phyloP scores from a whole-genome alignment of 495 filamentous ascomycete species.

The Talaromyces nanjingensis region DNA sequence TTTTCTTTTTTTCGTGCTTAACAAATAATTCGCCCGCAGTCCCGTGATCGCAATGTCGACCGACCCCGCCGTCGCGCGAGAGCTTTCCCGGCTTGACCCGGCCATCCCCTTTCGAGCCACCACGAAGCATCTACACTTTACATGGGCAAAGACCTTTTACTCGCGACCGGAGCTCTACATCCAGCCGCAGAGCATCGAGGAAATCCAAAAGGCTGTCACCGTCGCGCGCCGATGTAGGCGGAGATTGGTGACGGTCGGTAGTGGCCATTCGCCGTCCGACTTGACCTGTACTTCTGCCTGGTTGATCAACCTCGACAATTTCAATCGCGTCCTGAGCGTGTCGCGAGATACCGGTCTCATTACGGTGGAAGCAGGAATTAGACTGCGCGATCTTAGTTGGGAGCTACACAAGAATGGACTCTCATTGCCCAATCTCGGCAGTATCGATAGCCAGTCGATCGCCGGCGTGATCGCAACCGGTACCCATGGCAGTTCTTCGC shows the following conservation, averaged over 20 bases:
- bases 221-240: conserved; percentile 77
- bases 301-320: conserved; percentile 88
- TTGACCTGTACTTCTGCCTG: conserved; percentile 91
- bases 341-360: conserved; percentile 56
- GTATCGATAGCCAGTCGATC: conserved; percentile 90
- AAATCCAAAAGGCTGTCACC: conserved; percentile 75
- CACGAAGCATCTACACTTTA: conserved; percentile 68
- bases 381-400: conserved; percentile 61
- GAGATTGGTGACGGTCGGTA: conserved; percentile 73
- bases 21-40: background rate
- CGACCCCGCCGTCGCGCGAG: conserved; percentile 41
- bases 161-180: conserved; percentile 85
- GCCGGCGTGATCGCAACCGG: conserved; percentile 89
- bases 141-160: conserved; percentile 93
- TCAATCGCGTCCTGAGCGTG: conserved; percentile 62
- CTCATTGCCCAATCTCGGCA: conserved; percentile 82
- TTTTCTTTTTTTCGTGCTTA: background rate
- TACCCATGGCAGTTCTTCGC: conserved; percentile 83
- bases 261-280: conserved; percentile 84
- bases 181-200: conserved; percentile 65
- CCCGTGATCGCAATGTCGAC: conserved; percentile 19
- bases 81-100: conserved; percentile 50
- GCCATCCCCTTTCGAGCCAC: conserved; percentile 69
- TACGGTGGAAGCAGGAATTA: conserved; percentile 79
- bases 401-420: conserved; percentile 66